Conservation (phyloP, 164 flowering plant genomes). For the Vitis riparia region DNA sequence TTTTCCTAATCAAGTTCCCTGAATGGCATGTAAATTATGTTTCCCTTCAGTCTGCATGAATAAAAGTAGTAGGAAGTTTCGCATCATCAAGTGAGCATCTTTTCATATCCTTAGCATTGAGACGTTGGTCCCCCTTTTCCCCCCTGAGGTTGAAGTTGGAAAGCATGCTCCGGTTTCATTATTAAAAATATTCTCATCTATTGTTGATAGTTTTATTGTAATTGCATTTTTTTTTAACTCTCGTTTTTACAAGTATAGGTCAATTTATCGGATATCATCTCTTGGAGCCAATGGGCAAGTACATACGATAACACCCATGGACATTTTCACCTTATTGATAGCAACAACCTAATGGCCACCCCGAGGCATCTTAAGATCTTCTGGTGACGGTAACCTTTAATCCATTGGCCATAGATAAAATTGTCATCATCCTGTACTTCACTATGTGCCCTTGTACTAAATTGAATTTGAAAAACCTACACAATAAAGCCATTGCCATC, state of each 20-base stretch:
- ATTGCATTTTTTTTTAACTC: too few relatives aligned
- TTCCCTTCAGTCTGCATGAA: too few relatives aligned
- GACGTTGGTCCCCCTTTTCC: too few relatives aligned
- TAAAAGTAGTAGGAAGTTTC: not conserved
- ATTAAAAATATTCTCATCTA: too few relatives aligned
- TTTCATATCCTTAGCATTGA: not conserved
- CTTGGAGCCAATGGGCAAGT: too few relatives aligned
- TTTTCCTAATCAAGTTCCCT: too few relatives aligned
- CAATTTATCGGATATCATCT: too few relatives aligned
- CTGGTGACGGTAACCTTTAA: slow-evolving; percentile 52
- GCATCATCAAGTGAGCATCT: not conserved
- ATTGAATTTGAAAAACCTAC: slow-evolving; percentile 69
- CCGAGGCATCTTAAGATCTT: slow-evolving; percentile 25
- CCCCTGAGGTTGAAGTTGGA: not conserved
- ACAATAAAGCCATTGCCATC: slow-evolving; percentile 83
- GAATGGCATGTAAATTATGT: too few relatives aligned
- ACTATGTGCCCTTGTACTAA: slow-evolving; percentile 64
- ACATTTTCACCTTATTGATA: too few relatives aligned
- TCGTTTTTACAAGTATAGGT: too few relatives aligned
- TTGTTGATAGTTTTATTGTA: too few relatives aligned
- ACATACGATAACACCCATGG: too few relatives aligned
- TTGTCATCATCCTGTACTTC: slow-evolving; percentile 89
- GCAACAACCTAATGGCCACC: not conserved
- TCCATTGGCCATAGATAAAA: slow-evolving; percentile 80
- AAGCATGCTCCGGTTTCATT: not conserved